Evolutionary conservation across 352 stramenopile species (phyloP).

Genomic region (Thalassiosira livingstoniorum): DNA sequence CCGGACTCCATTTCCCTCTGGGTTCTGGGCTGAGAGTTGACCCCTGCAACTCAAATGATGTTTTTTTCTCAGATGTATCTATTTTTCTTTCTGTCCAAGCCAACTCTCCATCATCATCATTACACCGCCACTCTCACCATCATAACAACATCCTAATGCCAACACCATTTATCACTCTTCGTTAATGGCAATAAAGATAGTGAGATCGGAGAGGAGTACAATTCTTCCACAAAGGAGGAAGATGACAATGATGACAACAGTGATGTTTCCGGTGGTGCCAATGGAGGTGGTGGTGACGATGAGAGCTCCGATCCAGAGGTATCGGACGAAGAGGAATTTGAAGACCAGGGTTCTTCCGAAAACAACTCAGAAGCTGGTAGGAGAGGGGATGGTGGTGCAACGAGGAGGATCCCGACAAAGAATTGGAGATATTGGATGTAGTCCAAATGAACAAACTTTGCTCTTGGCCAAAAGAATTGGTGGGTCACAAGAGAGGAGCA

Average conservation of each 20-base stretch:
- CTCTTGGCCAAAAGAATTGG: constrained; percentile 34
- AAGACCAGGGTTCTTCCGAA: constrained; percentile 84
- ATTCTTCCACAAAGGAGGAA: constrained; percentile 38
- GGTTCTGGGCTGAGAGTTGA: too few relatives aligned
- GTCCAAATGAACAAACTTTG: constrained; percentile 51
- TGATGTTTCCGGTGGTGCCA: constrained; percentile 19
- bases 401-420: constrained; percentile 64
- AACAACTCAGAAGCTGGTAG: too few relatives aligned
- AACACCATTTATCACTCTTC: constrained; percentile 11
- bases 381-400: too few relatives aligned
- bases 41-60: too few relatives aligned
- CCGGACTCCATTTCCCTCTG: too few relatives aligned
- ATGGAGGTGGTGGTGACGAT: constrained; percentile 30
- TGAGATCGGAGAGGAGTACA: constrained; percentile 29
- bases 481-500: background rate
- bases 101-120: too few relatives aligned
- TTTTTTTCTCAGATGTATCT: too few relatives aligned
- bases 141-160: too few relatives aligned
- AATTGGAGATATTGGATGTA: constrained; percentile 59
- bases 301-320: constrained; percentile 14
- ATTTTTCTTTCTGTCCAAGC: too few relatives aligned
- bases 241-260: constrained; percentile 37
- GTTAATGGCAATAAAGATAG: constrained; percentile 49
- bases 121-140: too few relatives aligned
- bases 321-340: constrained; percentile 75